phyloP scores from a whole-genome alignment of 768 basidiomycete genomes.

The Tricholoma sp. region DNA sequence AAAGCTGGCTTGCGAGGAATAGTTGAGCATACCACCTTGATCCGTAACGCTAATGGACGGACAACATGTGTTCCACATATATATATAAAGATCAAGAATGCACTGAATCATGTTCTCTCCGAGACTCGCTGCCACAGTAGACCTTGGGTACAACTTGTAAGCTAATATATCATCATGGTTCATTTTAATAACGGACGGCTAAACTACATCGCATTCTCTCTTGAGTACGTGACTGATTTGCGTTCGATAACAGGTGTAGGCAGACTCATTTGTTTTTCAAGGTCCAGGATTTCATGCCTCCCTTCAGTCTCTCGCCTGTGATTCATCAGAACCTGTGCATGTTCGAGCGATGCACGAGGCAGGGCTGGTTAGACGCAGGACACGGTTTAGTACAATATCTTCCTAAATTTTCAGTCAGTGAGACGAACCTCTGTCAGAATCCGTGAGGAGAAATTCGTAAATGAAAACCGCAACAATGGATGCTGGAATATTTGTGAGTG shows the following conservation, averaged over 20 bases:
- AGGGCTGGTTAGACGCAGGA: not conserved
- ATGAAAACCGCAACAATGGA: conserved; percentile 48
- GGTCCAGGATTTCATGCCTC: not conserved
- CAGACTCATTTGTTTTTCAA: not conserved
- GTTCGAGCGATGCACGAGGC: not conserved
- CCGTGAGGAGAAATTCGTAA: conserved; percentile 54
- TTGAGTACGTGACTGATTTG: not conserved
- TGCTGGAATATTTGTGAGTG: conserved; percentile 64
- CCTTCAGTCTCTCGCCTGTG: not conserved
- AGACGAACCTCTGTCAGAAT: conserved; percentile 49
- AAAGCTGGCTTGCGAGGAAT: no score
- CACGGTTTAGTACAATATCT: not conserved
- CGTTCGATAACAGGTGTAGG: not conserved
- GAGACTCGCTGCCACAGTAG: no score
- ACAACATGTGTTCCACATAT: no score
- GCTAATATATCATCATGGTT: no score
- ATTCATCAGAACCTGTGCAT: not conserved
- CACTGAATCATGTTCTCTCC: no score
- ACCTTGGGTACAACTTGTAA: no score
- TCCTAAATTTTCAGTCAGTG: not conserved
- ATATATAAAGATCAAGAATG: no score
- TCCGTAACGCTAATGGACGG: no score
- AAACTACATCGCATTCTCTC: not conserved
- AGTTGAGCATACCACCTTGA: no score
- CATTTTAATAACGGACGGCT: no score